Evolutionary conservation across 2,329 filamentous ascomycete genomes (phyloP).

Genomic region (Aspergillus awamori): DNA sequence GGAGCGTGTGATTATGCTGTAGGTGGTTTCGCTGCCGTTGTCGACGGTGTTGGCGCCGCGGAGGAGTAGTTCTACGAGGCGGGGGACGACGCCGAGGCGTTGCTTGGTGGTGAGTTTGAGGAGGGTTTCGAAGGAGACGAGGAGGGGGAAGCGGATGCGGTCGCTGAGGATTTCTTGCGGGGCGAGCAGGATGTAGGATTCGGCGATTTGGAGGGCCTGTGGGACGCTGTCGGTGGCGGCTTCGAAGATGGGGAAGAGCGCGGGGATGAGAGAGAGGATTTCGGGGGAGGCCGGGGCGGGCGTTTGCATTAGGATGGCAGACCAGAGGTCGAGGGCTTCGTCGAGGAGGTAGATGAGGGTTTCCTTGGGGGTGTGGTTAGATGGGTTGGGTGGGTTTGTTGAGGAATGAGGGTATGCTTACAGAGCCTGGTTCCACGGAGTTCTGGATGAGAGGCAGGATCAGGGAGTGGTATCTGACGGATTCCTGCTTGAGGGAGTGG

Average conservation of each 20-base stretch:
- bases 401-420: conserved; percentile 37
- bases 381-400: background rate
- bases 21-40: conserved; percentile 57
- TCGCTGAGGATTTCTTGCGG: conserved; percentile 49
- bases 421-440: conserved; percentile 75
- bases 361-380: conserved; percentile 41
- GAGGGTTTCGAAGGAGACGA: conserved; percentile 44
- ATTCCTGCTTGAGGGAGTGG: conserved; percentile 78
- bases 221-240: conserved; percentile 66
- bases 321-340: conserved; percentile 89
- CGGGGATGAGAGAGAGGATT: conserved; percentile 65
- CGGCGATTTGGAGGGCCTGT: conserved; percentile 65
- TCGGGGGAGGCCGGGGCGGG: conserved; percentile 61
- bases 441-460: conserved; percentile 82
- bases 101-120: conserved; percentile 43
- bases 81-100: conserved; percentile 45
- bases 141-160: conserved; percentile 40
- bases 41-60: conserved; percentile 65
- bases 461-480: conserved; percentile 74
- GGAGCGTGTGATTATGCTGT: conserved; percentile 66
- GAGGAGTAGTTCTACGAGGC: conserved; percentile 66
- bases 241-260: conserved; percentile 67
- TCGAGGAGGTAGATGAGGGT: conserved; percentile 83
- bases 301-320: conserved; percentile 69
- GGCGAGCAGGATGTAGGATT: conserved; percentile 71